Conservation (phyloP, 208 protist genomes). For the Trichomonas gallinae region DNA sequence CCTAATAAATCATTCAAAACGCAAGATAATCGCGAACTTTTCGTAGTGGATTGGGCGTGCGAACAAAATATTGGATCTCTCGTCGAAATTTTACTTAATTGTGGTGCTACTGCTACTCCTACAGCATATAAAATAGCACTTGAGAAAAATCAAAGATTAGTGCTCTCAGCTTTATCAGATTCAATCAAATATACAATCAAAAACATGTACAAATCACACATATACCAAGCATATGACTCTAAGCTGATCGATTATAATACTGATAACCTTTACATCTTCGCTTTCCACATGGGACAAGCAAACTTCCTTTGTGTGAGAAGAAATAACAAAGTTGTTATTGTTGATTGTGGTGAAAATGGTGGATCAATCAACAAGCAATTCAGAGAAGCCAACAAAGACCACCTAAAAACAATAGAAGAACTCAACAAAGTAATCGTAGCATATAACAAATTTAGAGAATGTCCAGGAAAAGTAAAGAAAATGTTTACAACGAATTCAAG, state of each 20-base stretch:
- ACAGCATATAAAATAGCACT: not conserved
- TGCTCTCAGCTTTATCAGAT: not conserved
- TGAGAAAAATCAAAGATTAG: not conserved
- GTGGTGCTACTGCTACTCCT: not conserved
- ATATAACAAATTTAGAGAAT: not conserved
- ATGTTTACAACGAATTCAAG: not conserved
- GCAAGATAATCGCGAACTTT: not conserved
- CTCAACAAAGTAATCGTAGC: not conserved
- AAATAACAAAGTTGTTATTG: not conserved
- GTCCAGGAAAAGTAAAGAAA: not conserved
- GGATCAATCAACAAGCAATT: not conserved
- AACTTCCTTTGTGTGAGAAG: not conserved
- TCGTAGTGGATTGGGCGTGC: not conserved
- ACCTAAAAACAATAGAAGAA: not conserved
- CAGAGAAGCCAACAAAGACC: not conserved
- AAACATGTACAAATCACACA: not conserved
- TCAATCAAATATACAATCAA: not conserved
- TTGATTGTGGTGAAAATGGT: not conserved
- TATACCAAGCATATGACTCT: not conserved
- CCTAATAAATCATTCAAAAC: not conserved
- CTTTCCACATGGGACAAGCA: not conserved
- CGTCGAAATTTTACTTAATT: not conserved
- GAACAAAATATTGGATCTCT: not conserved
- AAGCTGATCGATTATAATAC: not conserved
- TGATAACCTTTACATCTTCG: not conserved